These are phyloP conservation scores for Quercus mongolica DNA, from an alignment of 306 rosid species.

Conservation along the genomic window DNA sequence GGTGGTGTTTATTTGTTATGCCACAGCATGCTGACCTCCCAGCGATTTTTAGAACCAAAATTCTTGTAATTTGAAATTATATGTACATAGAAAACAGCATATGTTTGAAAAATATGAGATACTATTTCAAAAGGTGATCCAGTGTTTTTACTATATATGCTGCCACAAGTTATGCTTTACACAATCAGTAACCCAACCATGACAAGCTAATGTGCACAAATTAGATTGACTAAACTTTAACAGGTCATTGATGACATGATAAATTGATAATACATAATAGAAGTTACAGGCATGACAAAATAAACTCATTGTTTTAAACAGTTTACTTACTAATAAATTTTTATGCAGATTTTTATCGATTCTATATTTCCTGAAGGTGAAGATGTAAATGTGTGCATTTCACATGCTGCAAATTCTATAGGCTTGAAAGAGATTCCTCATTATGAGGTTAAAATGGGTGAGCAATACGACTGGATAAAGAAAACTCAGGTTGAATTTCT, in stretches of 20 bases:
- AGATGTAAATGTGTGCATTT: conserved; percentile 57
- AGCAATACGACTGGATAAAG: conserved; percentile 71
- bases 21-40: background rate
- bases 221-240: background rate
- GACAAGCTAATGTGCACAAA: background rate
- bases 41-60: background rate
- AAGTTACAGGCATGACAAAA: background rate
- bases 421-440: conserved; percentile 73
- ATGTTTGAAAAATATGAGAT: no score
- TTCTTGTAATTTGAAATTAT: no score
- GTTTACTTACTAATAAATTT: background rate
- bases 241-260: background rate
- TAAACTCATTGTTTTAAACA: background rate
- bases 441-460: conserved; percentile 57
- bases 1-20: background rate
- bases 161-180: background rate
- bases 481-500: conserved; percentile 58
- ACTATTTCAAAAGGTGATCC: background rate
- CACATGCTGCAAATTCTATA: conserved; percentile 69
- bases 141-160: background rate
- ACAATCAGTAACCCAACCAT: background rate
- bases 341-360: conserved; percentile 57
- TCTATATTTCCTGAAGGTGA: conserved; percentile 63
- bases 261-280: background rate
- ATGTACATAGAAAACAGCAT: no score